These are phyloP conservation scores for Phytopythium delawarense DNA, from an alignment of 352 stramenopile genomes.

Conservation along the genomic window DNA sequence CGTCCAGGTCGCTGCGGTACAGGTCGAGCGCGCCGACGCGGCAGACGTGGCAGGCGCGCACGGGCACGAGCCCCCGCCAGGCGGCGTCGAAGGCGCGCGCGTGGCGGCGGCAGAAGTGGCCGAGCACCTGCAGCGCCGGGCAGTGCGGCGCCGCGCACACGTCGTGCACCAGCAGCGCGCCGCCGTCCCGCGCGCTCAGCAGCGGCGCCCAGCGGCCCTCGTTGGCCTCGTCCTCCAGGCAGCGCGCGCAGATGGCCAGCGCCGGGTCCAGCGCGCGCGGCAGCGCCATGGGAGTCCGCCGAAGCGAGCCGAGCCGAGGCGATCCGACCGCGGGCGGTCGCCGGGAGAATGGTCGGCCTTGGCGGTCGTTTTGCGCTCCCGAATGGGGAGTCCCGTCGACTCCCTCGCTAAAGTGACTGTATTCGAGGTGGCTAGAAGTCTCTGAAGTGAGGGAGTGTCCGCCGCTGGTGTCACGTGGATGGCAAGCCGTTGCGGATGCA, in stretches of 20 bases:
- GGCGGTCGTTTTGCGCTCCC: no score
- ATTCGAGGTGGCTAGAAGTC: background rate
- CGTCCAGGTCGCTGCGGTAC: conserved; percentile 35
- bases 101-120: conserved; percentile 48
- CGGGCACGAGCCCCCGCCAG: conserved; percentile 36
- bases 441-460: background rate
- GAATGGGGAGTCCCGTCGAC: no score
- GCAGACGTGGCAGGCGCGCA: conserved; percentile 54
- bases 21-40: conserved; percentile 38
- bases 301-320: background rate
- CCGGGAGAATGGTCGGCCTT: background rate
- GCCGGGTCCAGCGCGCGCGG: conserved; percentile 38
- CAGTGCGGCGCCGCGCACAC: conserved; percentile 51
- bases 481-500: background rate
- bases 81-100: conserved; percentile 42
- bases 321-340: background rate
- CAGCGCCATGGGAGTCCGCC: conserved; percentile 26
- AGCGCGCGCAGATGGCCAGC: conserved; percentile 59
- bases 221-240: conserved; percentile 29
- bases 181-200: conserved; percentile 17
- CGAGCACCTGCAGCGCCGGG: conserved; percentile 44
- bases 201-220: conserved; percentile 28
- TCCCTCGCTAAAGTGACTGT: background rate
- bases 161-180: conserved; percentile 47
- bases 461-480: background rate